A percentile compares a stretch with the other conserved stretches of the same genome.
phyloP scores from a whole-genome alignment of 352 stramenopile genomes.

The Phytophthora cactorum region DNA sequence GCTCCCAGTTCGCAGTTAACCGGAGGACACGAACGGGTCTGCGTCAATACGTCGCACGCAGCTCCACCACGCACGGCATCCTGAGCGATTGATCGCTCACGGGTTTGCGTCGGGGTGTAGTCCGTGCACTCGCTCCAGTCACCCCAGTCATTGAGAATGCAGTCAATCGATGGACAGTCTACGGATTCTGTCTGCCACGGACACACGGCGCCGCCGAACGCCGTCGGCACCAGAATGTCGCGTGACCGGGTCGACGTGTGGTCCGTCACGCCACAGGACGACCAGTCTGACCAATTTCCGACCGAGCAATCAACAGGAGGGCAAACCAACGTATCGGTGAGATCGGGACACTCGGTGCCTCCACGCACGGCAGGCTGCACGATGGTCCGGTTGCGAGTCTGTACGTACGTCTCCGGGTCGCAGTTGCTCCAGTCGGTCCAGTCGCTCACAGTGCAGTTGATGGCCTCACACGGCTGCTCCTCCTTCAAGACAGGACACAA shows the following conservation, averaged over 20 bases:
- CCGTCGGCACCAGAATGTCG: constrained; percentile 16
- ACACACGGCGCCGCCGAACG: constrained; percentile 22
- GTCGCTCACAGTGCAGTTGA: constrained; percentile 60
- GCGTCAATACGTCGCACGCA: constrained; percentile 30
- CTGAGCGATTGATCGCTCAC: constrained; percentile 45
- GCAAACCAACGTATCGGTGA: constrained; percentile 46
- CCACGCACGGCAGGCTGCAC: constrained; percentile 41
- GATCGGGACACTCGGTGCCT: constrained; percentile 47
- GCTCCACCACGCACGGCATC: constrained; percentile 44
- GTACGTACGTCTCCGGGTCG: constrained; percentile 41
- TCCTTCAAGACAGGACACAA: constrained; percentile 50
- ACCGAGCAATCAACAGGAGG: constrained; percentile 44
- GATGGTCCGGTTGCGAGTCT: constrained; percentile 49
- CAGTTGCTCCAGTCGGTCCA: constrained; percentile 61
- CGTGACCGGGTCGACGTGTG: constrained; percentile 39
- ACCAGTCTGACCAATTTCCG: constrained; percentile 49
- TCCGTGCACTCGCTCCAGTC: constrained; percentile 55
- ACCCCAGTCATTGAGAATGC: constrained; percentile 41
- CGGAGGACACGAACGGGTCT: constrained; percentile 44
- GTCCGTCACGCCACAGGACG: constrained; percentile 28
- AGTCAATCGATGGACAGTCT: constrained; percentile 59
- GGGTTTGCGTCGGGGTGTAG: constrained; percentile 50
- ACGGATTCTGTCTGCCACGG: constrained; percentile 33
- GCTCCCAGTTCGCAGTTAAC: constrained; percentile 52
- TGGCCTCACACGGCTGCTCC: constrained; percentile 45